These are phyloP conservation scores for Ganoderma resinaceum DNA, from an alignment of 1,284 basidiomycete species.

Conservation along the genomic window DNA sequence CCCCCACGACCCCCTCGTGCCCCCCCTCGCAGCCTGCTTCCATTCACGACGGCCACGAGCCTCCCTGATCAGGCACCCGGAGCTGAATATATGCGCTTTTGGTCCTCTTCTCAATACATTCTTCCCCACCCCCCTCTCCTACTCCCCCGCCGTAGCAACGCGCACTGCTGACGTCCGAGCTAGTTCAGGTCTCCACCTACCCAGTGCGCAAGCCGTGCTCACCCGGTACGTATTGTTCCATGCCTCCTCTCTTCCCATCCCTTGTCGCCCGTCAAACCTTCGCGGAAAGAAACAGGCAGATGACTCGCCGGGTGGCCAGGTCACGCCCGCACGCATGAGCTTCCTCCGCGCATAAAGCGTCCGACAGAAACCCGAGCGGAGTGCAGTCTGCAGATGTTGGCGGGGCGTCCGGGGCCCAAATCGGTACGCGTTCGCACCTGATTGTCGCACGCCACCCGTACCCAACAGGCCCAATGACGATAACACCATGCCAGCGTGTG, in stretches of 20 bases:
- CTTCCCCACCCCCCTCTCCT: neutral
- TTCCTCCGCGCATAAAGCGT: neutral
- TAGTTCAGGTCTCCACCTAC: neutral
- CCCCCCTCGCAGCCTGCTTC: constrained; percentile 7
- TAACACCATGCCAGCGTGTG: constrained; percentile 8
- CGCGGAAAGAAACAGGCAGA: constrained; percentile 17
- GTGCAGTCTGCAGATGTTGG: neutral
- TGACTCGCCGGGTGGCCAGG: constrained; percentile 8
- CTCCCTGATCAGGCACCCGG: constrained; percentile 24
- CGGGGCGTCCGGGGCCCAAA: neutral
- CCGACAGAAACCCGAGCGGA: constrained; percentile 17
- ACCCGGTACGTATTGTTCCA: neutral
- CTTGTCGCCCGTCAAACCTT: constrained; percentile 11
- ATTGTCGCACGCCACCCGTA: constrained; percentile 10
- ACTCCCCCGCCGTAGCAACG: constrained; percentile 18
- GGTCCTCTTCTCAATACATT: constrained; percentile 13
- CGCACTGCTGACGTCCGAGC: neutral
- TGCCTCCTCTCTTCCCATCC: neutral
- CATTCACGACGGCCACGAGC: neutral
- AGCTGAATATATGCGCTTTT: constrained; percentile 16
- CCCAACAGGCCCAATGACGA: constrained; percentile 10
- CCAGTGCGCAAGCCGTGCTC: neutral
- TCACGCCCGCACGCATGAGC: constrained; percentile 9
- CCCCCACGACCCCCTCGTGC: constrained; percentile 15
- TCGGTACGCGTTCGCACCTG: neutral